Conservation (phyloP, 1,139 yeast genomes). For the Nakaseomyces kungkrabaensis region DNA sequence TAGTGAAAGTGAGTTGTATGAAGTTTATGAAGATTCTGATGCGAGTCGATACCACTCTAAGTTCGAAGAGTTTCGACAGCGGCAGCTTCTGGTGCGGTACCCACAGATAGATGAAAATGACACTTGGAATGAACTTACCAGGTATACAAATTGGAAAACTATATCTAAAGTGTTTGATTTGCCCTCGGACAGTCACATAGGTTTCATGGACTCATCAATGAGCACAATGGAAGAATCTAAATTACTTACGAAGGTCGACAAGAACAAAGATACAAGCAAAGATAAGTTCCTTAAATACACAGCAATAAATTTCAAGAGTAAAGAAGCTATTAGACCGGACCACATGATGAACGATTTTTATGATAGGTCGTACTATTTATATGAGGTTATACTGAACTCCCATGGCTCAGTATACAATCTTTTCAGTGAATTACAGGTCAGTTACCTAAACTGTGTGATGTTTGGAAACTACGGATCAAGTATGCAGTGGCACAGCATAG, state of each 20-base stretch:
- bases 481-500: slow-evolving; percentile 36
- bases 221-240: slow-evolving; percentile 35
- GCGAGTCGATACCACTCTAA: slow-evolving; percentile 8
- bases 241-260: slow-evolving; percentile 12
- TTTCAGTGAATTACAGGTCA: slow-evolving; percentile 36
- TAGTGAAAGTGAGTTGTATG: slow-evolving; percentile 11
- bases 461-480: slow-evolving; percentile 40
- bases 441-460: slow-evolving; percentile 31
- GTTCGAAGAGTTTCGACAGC: slow-evolving; percentile 6
- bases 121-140: slow-evolving; percentile 16
- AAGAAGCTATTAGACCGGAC: slow-evolving; percentile 29
- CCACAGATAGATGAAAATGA: slow-evolving; percentile 18
- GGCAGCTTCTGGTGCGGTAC: slow-evolving; percentile 15
- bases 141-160: slow-evolving; percentile 14
- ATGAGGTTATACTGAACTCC: slow-evolving; percentile 22
- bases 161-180: slow-evolving; percentile 4
- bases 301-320: slow-evolving; percentile 30
- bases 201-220: slow-evolving; percentile 30
- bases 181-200: background rate
- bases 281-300: slow-evolving; percentile 25
- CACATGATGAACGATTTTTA: slow-evolving; percentile 33
- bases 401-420: slow-evolving; percentile 10
- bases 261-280: too few relatives aligned
- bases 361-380: slow-evolving; percentile 38
- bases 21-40: slow-evolving; percentile 11